Base-by-base conservation (phyloP, 2,329 filamentous ascomycete species). In the Fusarium nanum region DNA sequence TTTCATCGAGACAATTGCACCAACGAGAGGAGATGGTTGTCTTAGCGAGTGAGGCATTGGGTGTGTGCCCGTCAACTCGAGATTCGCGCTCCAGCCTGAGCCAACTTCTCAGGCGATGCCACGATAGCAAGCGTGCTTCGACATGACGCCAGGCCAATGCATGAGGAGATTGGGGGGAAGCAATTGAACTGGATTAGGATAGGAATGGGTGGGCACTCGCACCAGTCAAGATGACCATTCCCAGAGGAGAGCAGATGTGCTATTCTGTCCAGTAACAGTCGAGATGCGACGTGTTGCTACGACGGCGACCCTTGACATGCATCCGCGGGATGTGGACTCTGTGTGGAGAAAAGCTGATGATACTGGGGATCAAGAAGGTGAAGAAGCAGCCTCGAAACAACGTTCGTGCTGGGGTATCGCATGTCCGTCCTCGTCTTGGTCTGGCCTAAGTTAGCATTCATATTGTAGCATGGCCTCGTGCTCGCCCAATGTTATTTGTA, bases 111-210 rank as follows among this genome's bases (percentile, higher is more conserved):
- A 79, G 76, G 71, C 68, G 71, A 63, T 81, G 80, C 80, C 80
- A 82, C 79, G 79, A 81, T 74, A 76, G 77, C 78, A 77, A 77
- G 73, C 73, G 71, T 74, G 71, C 62, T 68, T 73, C 68, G 62
- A 74, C 73, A 71, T 73, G 68, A 75, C 74, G 75, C 68, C 71
- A 67, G 72, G 41, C 66, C 64, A 65, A 71, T 72, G 64, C 67
- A 73, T 71, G 65, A 67, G 68, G 64, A 73, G 57, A 63, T 60
- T 57, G 44, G 30, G 60, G 56, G 66, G 54, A 60, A 60, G 62
- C 70, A 56, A 74, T 65, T 68, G 71, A 71, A 60, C 70, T 70
- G 74, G 73, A 74, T 69, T 71, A 67, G 63, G 73, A 62, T 27
- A 41, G 49, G 22, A 41, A 58, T 69, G 72, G 67, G 72, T 70